phyloP scores from a whole-genome alignment of 2,329 filamentous ascomycete species.

The Pseudodiploospora longispora region DNA sequence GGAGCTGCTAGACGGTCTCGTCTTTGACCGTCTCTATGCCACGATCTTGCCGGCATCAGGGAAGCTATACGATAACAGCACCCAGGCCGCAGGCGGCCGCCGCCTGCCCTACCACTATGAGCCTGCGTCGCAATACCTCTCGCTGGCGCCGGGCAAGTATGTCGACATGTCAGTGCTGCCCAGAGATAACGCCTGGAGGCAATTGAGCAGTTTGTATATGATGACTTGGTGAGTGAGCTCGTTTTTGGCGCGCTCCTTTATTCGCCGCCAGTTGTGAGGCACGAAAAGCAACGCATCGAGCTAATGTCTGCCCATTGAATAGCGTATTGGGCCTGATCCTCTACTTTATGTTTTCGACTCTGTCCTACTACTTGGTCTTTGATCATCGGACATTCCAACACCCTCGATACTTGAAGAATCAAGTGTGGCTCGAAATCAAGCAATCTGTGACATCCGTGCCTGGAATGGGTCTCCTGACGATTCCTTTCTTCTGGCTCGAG shows the following conservation, averaged over 20 bases:
- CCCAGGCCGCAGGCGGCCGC: slow-evolving; percentile 29
- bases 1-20: slow-evolving; percentile 72
- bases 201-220: slow-evolving; percentile 66
- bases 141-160: slow-evolving; percentile 60
- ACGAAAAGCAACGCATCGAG: too few relatives aligned
- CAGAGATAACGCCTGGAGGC: slow-evolving; percentile 70
- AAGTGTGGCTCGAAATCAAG: slow-evolving; percentile 75
- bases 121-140: slow-evolving; percentile 63
- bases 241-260: not conserved
- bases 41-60: slow-evolving; percentile 49
- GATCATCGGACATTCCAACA: slow-evolving; percentile 84
- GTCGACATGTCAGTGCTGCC: slow-evolving; percentile 73
- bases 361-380: slow-evolving; percentile 85
- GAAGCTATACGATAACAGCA: not conserved
- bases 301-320: slow-evolving; percentile 1
- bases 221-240: slow-evolving; percentile 68
- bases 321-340: slow-evolving; percentile 80
- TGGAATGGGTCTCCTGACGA: slow-evolving; percentile 72
- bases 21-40: slow-evolving; percentile 75
- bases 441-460: slow-evolving; percentile 74
- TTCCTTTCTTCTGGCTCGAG: slow-evolving; percentile 73
- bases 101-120: slow-evolving; percentile 54
- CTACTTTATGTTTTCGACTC: slow-evolving; percentile 75
- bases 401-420: slow-evolving; percentile 92
- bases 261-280: not conserved